A percentile compares a stretch with the other conserved stretches of the same genome.
Evolutionary conservation across 495 filamentous ascomycete species (phyloP).

Genomic region (Peziza echinospora): DNA sequence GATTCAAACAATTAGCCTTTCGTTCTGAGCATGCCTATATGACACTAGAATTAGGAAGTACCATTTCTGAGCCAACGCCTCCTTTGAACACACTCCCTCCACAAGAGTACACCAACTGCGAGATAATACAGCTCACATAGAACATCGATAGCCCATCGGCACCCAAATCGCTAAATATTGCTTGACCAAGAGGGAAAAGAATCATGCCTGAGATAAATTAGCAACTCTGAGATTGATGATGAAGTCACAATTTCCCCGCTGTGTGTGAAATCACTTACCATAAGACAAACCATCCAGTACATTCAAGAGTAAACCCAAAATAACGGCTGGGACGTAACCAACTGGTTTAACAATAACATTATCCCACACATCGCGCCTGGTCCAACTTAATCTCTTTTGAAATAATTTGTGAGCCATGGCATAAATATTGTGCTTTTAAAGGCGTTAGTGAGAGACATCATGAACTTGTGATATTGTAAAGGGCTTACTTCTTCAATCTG

Average conservation of each 20-base stretch:
- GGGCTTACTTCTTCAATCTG: too few species aligned
- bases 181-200: slow-evolving; percentile 70
- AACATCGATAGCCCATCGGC: slow-evolving; percentile 95
- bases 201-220: slow-evolving; percentile 46
- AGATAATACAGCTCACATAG: slow-evolving; percentile 89
- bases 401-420: slow-evolving; percentile 3
- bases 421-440: too few species aligned
- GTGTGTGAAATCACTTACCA: slow-evolving; percentile 26
- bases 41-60: slow-evolving; percentile 19
- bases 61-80: slow-evolving; percentile 89
- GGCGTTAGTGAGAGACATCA: too few species aligned
- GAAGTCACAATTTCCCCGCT: too few species aligned
- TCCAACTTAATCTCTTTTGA: slow-evolving; percentile 34
- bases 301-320: slow-evolving; percentile 75
- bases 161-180: slow-evolving; percentile 61
- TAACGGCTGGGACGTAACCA: slow-evolving; percentile 56
- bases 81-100: slow-evolving; percentile 75
- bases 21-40: not conserved
- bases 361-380: slow-evolving; percentile 40
- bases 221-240: not conserved
- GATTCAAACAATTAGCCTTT: slow-evolving; percentile 4
- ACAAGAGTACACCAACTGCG: slow-evolving; percentile 77
- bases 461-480: too few species aligned
- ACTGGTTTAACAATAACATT: slow-evolving; percentile 42
- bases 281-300: slow-evolving; percentile 89